Percentiles rank a stretch among this genome's conserved stretches.
These are phyloP conservation scores for Inga leiocalycina DNA, from an alignment of 306 rosid species.

Conservation along the genomic window DNA sequence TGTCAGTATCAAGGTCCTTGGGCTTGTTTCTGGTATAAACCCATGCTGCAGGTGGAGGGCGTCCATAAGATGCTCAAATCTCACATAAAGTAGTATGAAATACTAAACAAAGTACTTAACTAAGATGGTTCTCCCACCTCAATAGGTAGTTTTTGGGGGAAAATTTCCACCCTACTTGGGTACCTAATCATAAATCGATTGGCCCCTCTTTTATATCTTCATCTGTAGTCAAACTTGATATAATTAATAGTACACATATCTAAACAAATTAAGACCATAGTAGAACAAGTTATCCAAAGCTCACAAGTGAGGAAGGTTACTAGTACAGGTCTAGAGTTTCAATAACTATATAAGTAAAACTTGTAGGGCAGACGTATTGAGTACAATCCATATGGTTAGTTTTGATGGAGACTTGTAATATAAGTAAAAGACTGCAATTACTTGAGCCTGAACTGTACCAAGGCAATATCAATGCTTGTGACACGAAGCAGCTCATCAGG, in stretches of 20 bases:
- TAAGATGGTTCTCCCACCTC: neutral
- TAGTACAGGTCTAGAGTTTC: conserved; percentile 14
- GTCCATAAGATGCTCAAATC: neutral
- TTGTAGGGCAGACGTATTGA: conserved; percentile 17
- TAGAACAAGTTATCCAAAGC: conserved; percentile 26
- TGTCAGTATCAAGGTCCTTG: neutral
- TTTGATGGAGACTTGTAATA: conserved; percentile 26
- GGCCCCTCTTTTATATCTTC: conserved; percentile 3
- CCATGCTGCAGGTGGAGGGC: neutral
- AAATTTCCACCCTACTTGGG: neutral
- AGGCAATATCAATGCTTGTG: conserved; percentile 96
- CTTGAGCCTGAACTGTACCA: conserved; percentile 58
- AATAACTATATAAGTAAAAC: conserved; percentile 11
- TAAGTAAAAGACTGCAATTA: conserved; percentile 24
- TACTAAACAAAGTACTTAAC: neutral
- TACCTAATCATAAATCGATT: neutral
- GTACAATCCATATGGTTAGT: conserved; percentile 18
- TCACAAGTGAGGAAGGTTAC: neutral
- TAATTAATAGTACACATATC: neutral
- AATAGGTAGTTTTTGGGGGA: neutral
- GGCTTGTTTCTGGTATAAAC: neutral
- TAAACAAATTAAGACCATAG: conserved; percentile 11
- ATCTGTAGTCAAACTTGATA: neutral
- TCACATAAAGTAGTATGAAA: neutral
- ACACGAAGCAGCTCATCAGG: conserved; percentile 99